phyloP scores from a whole-genome alignment of 768 basidiomycete species.

The Boletus rubropictus region DNA sequence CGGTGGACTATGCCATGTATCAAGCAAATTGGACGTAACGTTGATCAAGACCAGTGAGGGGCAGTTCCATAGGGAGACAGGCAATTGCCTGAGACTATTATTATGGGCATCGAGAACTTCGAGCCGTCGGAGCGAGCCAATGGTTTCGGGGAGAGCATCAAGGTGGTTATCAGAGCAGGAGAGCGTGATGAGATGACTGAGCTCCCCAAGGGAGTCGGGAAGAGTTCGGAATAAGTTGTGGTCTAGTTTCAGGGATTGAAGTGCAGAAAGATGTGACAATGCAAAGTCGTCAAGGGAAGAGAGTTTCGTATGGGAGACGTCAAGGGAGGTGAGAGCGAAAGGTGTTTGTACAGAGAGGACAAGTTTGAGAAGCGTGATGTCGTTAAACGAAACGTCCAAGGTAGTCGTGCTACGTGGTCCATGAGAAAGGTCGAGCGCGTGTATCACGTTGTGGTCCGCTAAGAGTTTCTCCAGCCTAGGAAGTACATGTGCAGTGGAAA shows the following conservation, averaged over 20 bases:
- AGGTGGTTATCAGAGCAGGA: constrained; percentile 92
- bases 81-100: constrained; percentile 78
- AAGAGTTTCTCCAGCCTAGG: constrained; percentile 62
- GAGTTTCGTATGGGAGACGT: constrained; percentile 85
- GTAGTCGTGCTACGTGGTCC: constrained; percentile 53
- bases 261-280: constrained; percentile 64
- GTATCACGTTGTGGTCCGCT: constrained; percentile 80
- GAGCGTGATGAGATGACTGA: constrained; percentile 63
- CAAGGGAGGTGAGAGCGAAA: constrained; percentile 66
- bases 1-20: constrained; percentile 64
- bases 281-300: constrained; percentile 73
- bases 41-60: constrained; percentile 68
- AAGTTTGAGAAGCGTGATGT: constrained; percentile 74
- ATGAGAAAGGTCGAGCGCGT: constrained; percentile 72
- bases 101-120: constrained; percentile 82
- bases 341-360: constrained; percentile 42
- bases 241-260: constrained; percentile 69
- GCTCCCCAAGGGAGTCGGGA: constrained; percentile 76
- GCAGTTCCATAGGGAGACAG: constrained; percentile 80
- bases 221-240: constrained; percentile 82
- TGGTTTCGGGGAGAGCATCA: constrained; percentile 62
- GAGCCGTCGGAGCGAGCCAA: constrained; percentile 72
- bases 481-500: constrained; percentile 61
- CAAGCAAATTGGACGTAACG: constrained; percentile 81
- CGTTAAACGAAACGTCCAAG: constrained; percentile 81